These are phyloP conservation scores for Royoungia palumana DNA, from an alignment of 768 basidiomycete species.

Conservation along the genomic window DNA sequence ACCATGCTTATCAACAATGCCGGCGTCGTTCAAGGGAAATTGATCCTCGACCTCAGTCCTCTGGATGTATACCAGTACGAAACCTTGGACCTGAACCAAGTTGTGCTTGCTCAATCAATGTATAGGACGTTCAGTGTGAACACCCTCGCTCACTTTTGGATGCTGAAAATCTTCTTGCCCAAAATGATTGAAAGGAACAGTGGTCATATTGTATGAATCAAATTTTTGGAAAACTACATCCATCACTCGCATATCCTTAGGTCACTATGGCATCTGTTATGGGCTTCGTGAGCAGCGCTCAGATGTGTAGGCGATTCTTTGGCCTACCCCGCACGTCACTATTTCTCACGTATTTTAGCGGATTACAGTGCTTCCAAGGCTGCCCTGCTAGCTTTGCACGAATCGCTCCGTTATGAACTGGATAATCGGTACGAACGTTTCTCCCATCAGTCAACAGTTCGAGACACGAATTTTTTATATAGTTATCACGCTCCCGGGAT, in stretches of 20 bases:
- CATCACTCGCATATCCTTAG: slow-evolving; percentile 36
- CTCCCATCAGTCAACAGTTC: neutral
- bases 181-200: slow-evolving; percentile 70
- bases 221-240: neutral
- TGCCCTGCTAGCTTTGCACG: slow-evolving; percentile 76
- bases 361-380: slow-evolving; percentile 95
- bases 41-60: slow-evolving; percentile 72
- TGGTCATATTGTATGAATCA: slow-evolving; percentile 78
- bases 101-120: neutral
- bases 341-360: slow-evolving; percentile 41
- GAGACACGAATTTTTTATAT: slow-evolving; percentile 2
- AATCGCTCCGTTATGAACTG: slow-evolving; percentile 85
- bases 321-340: neutral
- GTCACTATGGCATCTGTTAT: slow-evolving; percentile 76
- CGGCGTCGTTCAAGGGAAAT: slow-evolving; percentile 88
- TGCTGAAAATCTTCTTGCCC: slow-evolving; percentile 89
- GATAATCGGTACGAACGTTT: slow-evolving; percentile 57
- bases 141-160: slow-evolving; percentile 87
- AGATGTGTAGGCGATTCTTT: slow-evolving; percentile 57
- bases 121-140: slow-evolving; percentile 87
- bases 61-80: slow-evolving; percentile 82
- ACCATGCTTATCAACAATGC: slow-evolving; percentile 95
- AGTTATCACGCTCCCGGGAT: slow-evolving; percentile 74
- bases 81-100: slow-evolving; percentile 43
- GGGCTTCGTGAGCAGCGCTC: slow-evolving; percentile 67